phyloP scores from a whole-genome alignment of 1,284 basidiomycete genomes.

The Microbotryum violaceum region DNA sequence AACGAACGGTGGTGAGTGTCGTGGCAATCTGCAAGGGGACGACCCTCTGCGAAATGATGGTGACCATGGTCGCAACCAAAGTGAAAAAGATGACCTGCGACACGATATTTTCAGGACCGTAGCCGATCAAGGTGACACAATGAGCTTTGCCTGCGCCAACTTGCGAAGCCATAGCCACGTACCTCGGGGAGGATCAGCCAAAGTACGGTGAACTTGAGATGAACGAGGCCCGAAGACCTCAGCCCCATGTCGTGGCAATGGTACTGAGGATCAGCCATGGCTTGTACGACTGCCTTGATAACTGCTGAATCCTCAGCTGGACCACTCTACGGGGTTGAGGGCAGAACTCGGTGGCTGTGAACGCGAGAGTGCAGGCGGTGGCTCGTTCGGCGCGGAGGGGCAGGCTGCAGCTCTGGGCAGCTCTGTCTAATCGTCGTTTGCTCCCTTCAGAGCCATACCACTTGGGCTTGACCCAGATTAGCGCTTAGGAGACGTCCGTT shows the following conservation, averaged over 20 bases:
- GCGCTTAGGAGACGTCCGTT: too few species aligned
- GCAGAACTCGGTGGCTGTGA: neutral
- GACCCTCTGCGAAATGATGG: neutral
- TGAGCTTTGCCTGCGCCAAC: too few species aligned
- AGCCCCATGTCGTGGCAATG: neutral
- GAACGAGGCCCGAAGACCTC: slow-evolving; percentile 2
- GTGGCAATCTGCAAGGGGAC: slow-evolving; percentile 1
- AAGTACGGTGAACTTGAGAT: slow-evolving; percentile 13
- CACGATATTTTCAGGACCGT: too few species aligned
- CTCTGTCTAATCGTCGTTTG: too few species aligned
- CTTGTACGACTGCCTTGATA: neutral
- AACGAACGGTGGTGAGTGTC: neutral
- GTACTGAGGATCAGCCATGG: neutral
- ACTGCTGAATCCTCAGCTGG: too few species aligned
- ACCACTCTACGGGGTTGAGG: neutral
- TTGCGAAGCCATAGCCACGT: too few species aligned
- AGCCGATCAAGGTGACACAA: too few species aligned
- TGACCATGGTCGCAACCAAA: neutral
- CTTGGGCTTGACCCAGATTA: too few species aligned
- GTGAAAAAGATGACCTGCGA: too few species aligned
- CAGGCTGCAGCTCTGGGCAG: too few species aligned
- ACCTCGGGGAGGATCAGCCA: slow-evolving; percentile 15
- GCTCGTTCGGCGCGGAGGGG: too few species aligned
- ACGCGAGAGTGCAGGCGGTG: neutral
- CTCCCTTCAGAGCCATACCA: too few species aligned